phyloP scores from a whole-genome alignment of 306 rosid species.

The Dryas drummondii region DNA sequence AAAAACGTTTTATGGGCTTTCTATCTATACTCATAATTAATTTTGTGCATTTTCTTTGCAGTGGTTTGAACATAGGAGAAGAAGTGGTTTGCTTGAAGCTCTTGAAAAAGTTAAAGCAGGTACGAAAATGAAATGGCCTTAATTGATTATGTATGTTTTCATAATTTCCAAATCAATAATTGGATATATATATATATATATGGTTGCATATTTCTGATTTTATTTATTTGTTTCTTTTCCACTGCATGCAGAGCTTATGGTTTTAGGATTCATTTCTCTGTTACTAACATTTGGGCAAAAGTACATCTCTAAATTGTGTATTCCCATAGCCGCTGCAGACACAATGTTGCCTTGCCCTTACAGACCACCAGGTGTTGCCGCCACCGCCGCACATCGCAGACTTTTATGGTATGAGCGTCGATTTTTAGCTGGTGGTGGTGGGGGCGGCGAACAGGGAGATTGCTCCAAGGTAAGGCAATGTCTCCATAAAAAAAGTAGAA shows the following conservation, averaged over 20 bases:
- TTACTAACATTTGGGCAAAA: slow-evolving; percentile 81
- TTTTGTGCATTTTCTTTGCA: slow-evolving; percentile 13
- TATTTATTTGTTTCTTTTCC: neutral
- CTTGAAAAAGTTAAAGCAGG: slow-evolving; percentile 89
- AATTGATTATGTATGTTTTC: neutral
- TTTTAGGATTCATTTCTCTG: slow-evolving; percentile 90
- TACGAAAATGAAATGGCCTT: slow-evolving; percentile 11
- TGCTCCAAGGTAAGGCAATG: too few species aligned
- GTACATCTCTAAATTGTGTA: slow-evolving; percentile 58
- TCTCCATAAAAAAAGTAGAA: too few species aligned
- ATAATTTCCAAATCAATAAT: neutral
- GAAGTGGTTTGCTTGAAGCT: slow-evolving; percentile 78
- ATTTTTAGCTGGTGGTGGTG: slow-evolving; percentile 37
- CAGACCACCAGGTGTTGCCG: neutral
- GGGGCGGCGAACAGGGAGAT: too few species aligned
- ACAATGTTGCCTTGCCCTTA: slow-evolving; percentile 81
- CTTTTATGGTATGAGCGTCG: slow-evolving; percentile 70
- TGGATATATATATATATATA: too few species aligned
- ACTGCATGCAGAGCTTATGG: slow-evolving; percentile 79
- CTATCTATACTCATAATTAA: too few species aligned
- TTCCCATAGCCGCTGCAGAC: slow-evolving; percentile 39
- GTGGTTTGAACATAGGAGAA: slow-evolving; percentile 60
- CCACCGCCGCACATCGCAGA: slow-evolving; percentile 50
- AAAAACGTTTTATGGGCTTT: too few species aligned
- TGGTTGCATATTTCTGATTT: neutral